Conservation (phyloP, 176 grass and related monocot species). For the Panicum miliaceum region DNA sequence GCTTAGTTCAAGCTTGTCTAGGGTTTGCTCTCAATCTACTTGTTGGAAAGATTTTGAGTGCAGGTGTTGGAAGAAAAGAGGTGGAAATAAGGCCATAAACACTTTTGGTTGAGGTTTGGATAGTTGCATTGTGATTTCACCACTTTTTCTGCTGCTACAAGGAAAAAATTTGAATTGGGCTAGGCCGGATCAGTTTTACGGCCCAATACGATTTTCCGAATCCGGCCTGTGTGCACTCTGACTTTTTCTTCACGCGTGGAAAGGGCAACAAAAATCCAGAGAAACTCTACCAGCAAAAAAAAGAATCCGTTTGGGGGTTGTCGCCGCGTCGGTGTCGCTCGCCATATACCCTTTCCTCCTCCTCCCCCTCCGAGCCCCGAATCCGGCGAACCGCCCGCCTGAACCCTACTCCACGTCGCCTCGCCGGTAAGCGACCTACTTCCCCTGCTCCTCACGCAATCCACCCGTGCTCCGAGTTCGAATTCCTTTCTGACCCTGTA, state of each 20-base stretch:
- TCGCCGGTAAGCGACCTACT: slow-evolving; percentile 17
- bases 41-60: too few species aligned
- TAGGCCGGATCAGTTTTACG: neutral
- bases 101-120: too few species aligned
- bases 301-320: slow-evolving; percentile 22
- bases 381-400: slow-evolving; percentile 25
- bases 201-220: neutral
- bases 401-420: neutral
- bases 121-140: too few species aligned
- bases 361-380: neutral
- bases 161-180: too few species aligned
- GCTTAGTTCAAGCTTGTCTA: too few species aligned
- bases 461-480: neutral
- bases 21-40: too few species aligned
- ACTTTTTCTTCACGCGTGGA: slow-evolving; percentile 7
- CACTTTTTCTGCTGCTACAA: too few species aligned
- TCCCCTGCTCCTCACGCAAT: neutral
- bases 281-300: neutral
- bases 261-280: neutral
- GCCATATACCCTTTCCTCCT: neutral
- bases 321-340: slow-evolving; percentile 36
- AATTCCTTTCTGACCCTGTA: neutral
- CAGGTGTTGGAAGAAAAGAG: too few species aligned
- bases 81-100: too few species aligned
- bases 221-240: neutral